These are phyloP conservation scores for Petunia secreta DNA, from an alignment of 257 asterid genomes.

Conservation along the genomic window DNA sequence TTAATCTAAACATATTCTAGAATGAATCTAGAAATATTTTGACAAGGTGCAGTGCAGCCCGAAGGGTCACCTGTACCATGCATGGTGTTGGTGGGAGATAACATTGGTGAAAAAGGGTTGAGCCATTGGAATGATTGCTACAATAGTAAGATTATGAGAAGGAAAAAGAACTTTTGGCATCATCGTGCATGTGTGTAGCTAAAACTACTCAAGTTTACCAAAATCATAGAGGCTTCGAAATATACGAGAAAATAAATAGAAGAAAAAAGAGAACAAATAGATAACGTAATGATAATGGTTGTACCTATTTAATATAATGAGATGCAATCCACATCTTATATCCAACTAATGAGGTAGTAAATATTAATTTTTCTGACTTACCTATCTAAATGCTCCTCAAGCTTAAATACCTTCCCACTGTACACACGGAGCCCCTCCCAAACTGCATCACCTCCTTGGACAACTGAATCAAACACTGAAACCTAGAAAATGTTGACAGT, in stretches of 20 bases:
- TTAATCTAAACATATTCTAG: no score
- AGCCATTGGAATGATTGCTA: not conserved
- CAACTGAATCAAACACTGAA: slow-evolving; percentile 87
- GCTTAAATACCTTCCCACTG: slow-evolving; percentile 72
- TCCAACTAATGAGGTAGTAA: not conserved
- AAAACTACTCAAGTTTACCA: slow-evolving; percentile 1
- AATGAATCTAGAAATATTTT: no score
- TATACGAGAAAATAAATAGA: not conserved
- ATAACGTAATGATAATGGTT: not conserved
- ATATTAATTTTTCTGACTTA: slow-evolving; percentile 33
- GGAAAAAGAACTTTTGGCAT: not conserved
- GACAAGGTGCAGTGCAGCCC: no score
- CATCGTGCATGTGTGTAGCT: not conserved
- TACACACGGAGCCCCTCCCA: slow-evolving; percentile 96
- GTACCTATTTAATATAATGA: not conserved
- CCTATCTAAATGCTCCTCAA: slow-evolving; percentile 94
- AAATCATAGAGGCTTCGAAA: not conserved
- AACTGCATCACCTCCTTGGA: slow-evolving; percentile 96
- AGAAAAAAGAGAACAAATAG: not conserved
- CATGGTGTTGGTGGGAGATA: no score
- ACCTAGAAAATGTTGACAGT: slow-evolving; percentile 51
- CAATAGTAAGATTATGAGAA: not conserved
- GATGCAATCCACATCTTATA: slow-evolving; percentile 1
- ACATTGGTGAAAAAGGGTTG: not conserved
- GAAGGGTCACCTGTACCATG: no score